Evolutionary conservation across 1,139 yeast species (phyloP).

Genomic region (Hansenula sp.): DNA sequence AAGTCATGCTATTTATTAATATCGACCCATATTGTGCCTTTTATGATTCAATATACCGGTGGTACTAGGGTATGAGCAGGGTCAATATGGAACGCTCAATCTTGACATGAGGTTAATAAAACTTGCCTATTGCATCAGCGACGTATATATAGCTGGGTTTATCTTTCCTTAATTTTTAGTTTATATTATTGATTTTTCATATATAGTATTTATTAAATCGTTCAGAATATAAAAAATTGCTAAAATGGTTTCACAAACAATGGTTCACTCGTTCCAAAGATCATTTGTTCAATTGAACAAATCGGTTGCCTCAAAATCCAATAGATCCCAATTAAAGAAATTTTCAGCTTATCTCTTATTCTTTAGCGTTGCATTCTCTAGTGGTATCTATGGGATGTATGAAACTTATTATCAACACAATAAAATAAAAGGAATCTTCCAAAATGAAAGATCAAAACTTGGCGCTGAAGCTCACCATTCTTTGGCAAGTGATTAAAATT

Average conservation of each 20-base stretch:
- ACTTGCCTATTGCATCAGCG: too few species aligned
- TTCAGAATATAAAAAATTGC: background rate
- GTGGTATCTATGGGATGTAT: constrained; percentile 15
- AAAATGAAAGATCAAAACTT: constrained; percentile 6
- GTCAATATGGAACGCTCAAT: too few species aligned
- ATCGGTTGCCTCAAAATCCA: constrained; percentile 10
- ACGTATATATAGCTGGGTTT: too few species aligned
- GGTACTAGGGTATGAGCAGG: too few species aligned
- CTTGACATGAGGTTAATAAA: too few species aligned
- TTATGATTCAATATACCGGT: too few species aligned
- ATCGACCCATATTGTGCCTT: too few species aligned
- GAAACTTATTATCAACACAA: constrained; percentile 20
- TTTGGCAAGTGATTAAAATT: background rate
- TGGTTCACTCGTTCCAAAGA: constrained; percentile 16
- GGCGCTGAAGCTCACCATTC: constrained; percentile 3
- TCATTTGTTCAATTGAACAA: constrained; percentile 18
- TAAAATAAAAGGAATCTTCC: constrained; percentile 20
- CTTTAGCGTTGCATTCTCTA: constrained; percentile 11
- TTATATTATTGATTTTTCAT: too few species aligned
- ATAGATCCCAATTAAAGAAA: constrained; percentile 4
- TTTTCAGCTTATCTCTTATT: constrained; percentile 16
- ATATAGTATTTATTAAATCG: background rate
- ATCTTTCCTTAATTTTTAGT: too few species aligned
- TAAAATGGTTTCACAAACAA: constrained; percentile 19
- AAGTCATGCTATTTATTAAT: too few species aligned